Evolutionary conservation across 1,284 basidiomycete genomes (phyloP), one percentile per base, ranked within the genome.

Genomic region (Apiotrichum brassicae): DNA sequence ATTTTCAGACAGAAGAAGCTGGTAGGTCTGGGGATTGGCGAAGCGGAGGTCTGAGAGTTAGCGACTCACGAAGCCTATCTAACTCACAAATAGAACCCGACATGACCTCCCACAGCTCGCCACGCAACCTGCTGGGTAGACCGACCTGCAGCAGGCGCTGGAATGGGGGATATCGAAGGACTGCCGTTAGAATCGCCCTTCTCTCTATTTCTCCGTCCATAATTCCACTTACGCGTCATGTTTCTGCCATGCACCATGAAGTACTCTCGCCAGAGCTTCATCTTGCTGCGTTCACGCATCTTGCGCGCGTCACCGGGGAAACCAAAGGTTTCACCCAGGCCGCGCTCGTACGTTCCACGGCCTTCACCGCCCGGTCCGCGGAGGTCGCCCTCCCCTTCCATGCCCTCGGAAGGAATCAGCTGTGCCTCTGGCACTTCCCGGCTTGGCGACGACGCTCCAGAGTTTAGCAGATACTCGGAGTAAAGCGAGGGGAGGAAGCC

Each of bases 61-160:
- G 46, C 13, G n/a, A 12, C 11, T 11, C 35, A 7, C 34, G 20
- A 1, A 16, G 3, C 14, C n/a, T 8, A 6, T 16, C 19, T 13
- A 1, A 66, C 68, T 25, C 35, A 73, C 71, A 93, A 51, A 97
- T 79, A 1, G 93, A 95, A 1, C 95, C 95, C 7, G 91, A 94
- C 24, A 97, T 81, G 1, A 92, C 86, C 73, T 99, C 95, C 95
- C 95, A 99, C 74, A 98, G 86, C 72, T 98, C 95, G 14, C 95
- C 95, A 33, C 95, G 83, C 11, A 99, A 79, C 20, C 90, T 80
- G 64, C 95, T 97, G 0, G 95, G 95, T 8, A 99, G 78, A 47
- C 95, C 95, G 48, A 98, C 95, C 75, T 97, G 95, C 2, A 98
- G 85, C 16, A 99, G 81, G 19, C 95, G 84, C 34, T 93, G 94